These are phyloP conservation scores for Leishmania gerbilli DNA, from an alignment of 208 protist genomes.

Conservation along the genomic window DNA sequence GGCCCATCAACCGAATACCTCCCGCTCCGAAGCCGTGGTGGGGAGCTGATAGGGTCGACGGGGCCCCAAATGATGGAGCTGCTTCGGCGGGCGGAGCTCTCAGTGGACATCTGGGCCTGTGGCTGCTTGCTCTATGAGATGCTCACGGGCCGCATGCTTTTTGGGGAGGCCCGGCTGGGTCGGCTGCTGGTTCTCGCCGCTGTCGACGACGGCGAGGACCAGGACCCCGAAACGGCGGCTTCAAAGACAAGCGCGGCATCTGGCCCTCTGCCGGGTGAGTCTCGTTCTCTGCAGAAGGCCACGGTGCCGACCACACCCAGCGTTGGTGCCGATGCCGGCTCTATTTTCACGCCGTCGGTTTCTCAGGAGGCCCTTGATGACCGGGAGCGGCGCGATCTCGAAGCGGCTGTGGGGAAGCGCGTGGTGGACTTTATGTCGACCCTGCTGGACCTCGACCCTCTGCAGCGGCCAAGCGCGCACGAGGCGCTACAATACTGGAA, in stretches of 20 bases:
- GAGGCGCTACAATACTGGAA: constrained; percentile 66
- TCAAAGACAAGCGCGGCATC: constrained; percentile 1
- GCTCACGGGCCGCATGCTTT: constrained; percentile 80
- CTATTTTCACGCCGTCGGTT: neutral
- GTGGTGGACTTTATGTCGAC: constrained; percentile 59
- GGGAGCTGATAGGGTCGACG: constrained; percentile 15
- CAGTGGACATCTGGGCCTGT: constrained; percentile 83
- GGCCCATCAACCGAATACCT: constrained; percentile 2
- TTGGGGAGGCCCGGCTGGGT: constrained; percentile 67
- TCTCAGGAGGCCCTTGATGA: constrained; percentile 47
- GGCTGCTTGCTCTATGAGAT: constrained; percentile 87
- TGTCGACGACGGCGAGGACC: neutral
- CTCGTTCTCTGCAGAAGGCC: neutral
- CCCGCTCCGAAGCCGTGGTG: constrained; percentile 6
- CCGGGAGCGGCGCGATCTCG: constrained; percentile 48
- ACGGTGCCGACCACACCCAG: neutral
- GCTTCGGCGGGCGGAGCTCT: constrained; percentile 56
- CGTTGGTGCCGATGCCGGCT: neutral
- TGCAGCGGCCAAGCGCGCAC: constrained; percentile 60
- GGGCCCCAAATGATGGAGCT: constrained; percentile 27
- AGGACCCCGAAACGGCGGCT: neutral
- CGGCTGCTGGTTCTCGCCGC: constrained; percentile 54
- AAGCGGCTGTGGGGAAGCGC: constrained; percentile 38
- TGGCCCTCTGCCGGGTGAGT: neutral
- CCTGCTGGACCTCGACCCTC: constrained; percentile 63